A percentile compares a stretch with the other conserved stretches of the same genome.
These are phyloP conservation scores for Colletotrichum graminicola DNA, from an alignment of 2,329 filamentous ascomycete species.

Conservation along the genomic window DNA sequence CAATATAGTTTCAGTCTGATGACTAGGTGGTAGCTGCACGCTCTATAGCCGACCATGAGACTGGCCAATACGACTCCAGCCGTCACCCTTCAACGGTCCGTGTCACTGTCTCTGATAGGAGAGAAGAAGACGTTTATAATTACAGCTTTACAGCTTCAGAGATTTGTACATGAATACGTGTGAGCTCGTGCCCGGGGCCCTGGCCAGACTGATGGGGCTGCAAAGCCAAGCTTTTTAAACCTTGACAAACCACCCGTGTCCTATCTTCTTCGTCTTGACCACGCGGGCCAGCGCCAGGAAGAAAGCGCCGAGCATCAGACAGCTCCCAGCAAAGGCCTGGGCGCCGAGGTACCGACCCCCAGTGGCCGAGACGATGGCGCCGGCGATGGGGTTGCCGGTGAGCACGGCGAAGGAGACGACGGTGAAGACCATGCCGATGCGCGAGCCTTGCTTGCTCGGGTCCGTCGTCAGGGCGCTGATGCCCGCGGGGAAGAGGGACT, in stretches of 20 bases:
- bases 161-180: not conserved
- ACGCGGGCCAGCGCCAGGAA: slow-evolving; percentile 56
- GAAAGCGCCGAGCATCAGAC: slow-evolving; percentile 56
- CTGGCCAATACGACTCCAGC: not conserved
- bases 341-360: slow-evolving; percentile 60
- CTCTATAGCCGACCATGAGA: not conserved
- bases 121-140: not conserved
- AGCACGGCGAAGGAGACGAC: slow-evolving; percentile 66
- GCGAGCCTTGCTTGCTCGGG: slow-evolving; percentile 63
- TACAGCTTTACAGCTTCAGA: not conserved
- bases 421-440: slow-evolving; percentile 71
- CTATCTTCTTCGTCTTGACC: slow-evolving; percentile 54
- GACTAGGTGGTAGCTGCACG: not conserved
- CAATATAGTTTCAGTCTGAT: not conserved
- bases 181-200: too few relatives aligned
- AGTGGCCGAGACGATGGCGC: slow-evolving; percentile 59
- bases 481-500: slow-evolving; percentile 75
- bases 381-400: slow-evolving; percentile 64
- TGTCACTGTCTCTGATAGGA: not conserved
- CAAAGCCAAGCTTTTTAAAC: too few relatives aligned
- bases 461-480: slow-evolving; percentile 67
- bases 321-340: slow-evolving; percentile 61
- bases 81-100: not conserved
- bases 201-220: too few relatives aligned
- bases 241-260: slow-evolving; percentile 55